Evolutionary conservation across 768 basidiomycete species (phyloP).

Genomic region (Phanerodontia chrysosporium): DNA sequence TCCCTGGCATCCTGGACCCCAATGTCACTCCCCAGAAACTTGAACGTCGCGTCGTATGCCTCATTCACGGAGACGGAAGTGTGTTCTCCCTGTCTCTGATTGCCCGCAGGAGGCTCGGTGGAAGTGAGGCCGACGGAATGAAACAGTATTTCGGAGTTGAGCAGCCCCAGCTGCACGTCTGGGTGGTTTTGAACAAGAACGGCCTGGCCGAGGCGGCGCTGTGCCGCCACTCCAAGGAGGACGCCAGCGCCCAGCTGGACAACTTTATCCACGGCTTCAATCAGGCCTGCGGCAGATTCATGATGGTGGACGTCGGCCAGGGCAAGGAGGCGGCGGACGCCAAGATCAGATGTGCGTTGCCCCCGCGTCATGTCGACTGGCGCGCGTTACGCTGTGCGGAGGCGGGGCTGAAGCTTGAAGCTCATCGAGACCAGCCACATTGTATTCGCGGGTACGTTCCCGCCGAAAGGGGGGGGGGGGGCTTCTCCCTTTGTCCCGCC

Average conservation of each 20-base stretch:
- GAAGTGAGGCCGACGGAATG: constrained; percentile 43
- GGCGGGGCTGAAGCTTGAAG: constrained; percentile 31
- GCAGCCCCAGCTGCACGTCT: constrained; percentile 52
- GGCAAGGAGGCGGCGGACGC: constrained; percentile 74
- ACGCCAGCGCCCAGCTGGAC: constrained; percentile 43
- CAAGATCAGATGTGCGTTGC: constrained; percentile 63
- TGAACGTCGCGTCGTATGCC: constrained; percentile 36
- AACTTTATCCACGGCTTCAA: constrained; percentile 70
- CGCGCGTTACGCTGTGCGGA: not conserved
- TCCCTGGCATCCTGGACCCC: too few relatives aligned
- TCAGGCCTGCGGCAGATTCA: constrained; percentile 61
- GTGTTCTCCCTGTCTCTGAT: constrained; percentile 57
- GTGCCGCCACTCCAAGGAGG: constrained; percentile 29
- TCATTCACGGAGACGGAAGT: constrained; percentile 62
- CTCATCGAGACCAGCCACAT: constrained; percentile 62
- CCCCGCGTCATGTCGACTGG: not conserved
- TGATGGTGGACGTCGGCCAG: constrained; percentile 66
- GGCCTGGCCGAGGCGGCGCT: constrained; percentile 55
- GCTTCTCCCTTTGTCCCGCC: not conserved
- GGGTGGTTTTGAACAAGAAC: constrained; percentile 60
- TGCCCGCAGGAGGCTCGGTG: constrained; percentile 51
- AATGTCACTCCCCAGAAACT: constrained; percentile 16
- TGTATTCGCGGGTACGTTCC: constrained; percentile 61
- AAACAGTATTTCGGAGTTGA: constrained; percentile 22
- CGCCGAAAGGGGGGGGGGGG: too few relatives aligned